Evolutionary conservation across 768 basidiomycete species (phyloP).

Genomic region (Suillus subalutaceus): DNA sequence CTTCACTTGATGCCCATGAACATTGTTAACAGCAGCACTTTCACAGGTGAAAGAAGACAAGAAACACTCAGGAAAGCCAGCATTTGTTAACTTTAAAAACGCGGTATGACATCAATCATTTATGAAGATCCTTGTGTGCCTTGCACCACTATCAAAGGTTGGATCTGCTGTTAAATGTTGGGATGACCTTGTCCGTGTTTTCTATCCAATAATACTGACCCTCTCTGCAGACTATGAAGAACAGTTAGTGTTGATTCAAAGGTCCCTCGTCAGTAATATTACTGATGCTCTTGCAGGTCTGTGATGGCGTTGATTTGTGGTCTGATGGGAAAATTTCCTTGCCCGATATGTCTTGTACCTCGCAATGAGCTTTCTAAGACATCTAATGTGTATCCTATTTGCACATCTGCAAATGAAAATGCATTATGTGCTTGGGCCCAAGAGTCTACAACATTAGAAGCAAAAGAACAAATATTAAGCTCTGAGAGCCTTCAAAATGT

Average conservation of each 20-base stretch:
- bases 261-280: background rate
- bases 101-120: slow-evolving; percentile 16
- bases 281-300: background rate
- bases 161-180: slow-evolving; percentile 27
- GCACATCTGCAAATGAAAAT: too few relatives aligned
- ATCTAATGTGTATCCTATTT: too few relatives aligned
- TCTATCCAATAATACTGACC: too few relatives aligned
- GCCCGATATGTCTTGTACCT: too few relatives aligned
- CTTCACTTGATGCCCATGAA: background rate
- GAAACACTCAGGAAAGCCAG: slow-evolving; percentile 4
- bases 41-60: slow-evolving; percentile 13
- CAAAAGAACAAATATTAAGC: too few relatives aligned
- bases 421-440: too few relatives aligned
- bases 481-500: too few relatives aligned
- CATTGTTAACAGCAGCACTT: background rate
- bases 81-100: slow-evolving; percentile 14
- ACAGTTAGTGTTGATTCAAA: slow-evolving; percentile 33
- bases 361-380: too few relatives aligned
- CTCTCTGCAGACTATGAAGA: slow-evolving; percentile 48
- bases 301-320: too few relatives aligned
- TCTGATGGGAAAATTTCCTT: too few relatives aligned
- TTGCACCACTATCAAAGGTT: slow-evolving; percentile 1
- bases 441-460: too few relatives aligned
- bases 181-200: slow-evolving; percentile 17
- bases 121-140: slow-evolving; percentile 8